Conservation (phyloP, 805 yeast species). For the Cyberlindnera sargentensis region DNA sequence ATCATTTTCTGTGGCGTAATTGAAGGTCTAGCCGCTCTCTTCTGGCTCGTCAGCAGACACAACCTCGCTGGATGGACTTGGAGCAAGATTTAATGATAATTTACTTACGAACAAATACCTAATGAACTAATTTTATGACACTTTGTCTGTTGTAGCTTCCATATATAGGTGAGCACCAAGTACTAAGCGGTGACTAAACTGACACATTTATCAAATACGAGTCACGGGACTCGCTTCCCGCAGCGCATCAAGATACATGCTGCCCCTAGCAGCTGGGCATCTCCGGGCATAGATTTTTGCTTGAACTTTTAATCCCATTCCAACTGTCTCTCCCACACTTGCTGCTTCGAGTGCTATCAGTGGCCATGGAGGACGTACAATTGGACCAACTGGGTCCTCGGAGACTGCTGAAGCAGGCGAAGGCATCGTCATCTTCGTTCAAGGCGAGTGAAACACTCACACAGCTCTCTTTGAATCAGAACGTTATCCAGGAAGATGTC, state of each 20-base stretch:
- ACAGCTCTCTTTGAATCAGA: not conserved
- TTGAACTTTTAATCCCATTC: not conserved
- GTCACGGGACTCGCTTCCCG: not conserved
- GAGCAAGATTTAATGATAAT: not conserved
- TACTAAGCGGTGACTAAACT: no score
- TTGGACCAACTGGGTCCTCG: not conserved
- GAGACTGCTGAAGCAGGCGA: not conserved
- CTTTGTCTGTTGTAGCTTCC: no score
- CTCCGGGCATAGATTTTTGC: not conserved
- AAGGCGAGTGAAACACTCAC: not conserved
- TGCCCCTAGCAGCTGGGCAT: not conserved
- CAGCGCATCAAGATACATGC: not conserved
- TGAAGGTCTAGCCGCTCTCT: conserved; percentile 5
- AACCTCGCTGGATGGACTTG: conserved; percentile 30
- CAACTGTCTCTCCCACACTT: not conserved
- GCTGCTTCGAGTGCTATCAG: not conserved
- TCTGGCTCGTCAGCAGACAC: conserved; percentile 20
- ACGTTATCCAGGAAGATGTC: not conserved
- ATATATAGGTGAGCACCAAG: no score
- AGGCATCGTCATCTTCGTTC: not conserved
- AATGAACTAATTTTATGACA: not conserved
- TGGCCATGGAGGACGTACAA: not conserved
- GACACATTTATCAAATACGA: no score
- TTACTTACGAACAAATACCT: not conserved
- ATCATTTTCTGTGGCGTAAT: conserved; percentile 30